Percentiles rank a stretch among this genome's conserved stretches.
Conservation (phyloP, 805 yeast genomes). For the Spencermartinsiella europaea region DNA sequence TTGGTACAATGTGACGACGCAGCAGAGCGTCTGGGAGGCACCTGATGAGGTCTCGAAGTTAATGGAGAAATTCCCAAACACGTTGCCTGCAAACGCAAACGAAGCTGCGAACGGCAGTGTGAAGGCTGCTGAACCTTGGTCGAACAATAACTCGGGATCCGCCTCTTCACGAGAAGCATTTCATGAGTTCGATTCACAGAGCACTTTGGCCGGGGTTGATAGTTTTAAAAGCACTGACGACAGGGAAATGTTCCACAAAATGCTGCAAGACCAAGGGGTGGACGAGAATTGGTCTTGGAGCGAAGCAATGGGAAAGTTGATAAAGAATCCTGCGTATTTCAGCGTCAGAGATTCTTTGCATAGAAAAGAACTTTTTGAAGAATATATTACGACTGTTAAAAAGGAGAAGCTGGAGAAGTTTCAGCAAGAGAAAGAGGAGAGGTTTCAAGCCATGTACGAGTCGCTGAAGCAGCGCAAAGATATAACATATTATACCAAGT, state of each 20-base stretch:
- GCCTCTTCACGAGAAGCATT: not conserved
- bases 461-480: conserved; percentile 42
- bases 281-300: conserved; percentile 75
- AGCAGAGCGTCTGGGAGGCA: conserved; percentile 75
- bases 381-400: conserved; percentile 37
- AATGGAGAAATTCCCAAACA: not conserved
- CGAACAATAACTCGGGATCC: not conserved
- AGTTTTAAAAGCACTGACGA: not conserved
- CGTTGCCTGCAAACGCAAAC: no score
- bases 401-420: conserved; percentile 33
- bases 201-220: not conserved
- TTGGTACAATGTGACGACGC: conserved; percentile 60
- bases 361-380: conserved; percentile 60
- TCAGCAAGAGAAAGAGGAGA: conserved; percentile 46
- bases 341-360: conserved; percentile 52
- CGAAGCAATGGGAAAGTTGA: conserved; percentile 53
- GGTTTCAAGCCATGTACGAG: conserved; percentile 50
- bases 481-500: conserved; percentile 55
- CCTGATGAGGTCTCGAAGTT: conserved; percentile 37
- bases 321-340: conserved; percentile 65
- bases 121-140: not conserved
- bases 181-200: not conserved
- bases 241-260: conserved; percentile 38
- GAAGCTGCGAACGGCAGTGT: no score
- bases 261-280: conserved; percentile 53